Conservation (phyloP, 768 basidiomycete species). For the Leccinum subgranulosum region DNA sequence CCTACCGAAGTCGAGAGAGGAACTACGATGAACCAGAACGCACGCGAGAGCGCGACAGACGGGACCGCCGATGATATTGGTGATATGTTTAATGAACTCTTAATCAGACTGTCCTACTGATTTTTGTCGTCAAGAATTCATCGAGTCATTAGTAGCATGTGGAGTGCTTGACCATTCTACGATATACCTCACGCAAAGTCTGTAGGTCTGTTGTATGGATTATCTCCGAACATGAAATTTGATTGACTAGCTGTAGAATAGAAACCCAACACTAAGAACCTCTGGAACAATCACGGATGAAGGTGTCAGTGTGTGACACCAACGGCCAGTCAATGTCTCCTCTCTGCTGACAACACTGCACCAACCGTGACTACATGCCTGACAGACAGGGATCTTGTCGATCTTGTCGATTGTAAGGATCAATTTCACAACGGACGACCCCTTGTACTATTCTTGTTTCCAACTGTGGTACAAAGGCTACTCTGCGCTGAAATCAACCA, state of each 20-base stretch:
- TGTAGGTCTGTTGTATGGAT: background rate
- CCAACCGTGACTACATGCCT: background rate
- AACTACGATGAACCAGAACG: conserved; percentile 10
- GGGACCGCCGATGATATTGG: conserved; percentile 8
- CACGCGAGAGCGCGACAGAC: conserved; percentile 18
- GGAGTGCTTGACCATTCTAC: background rate
- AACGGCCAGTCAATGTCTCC: background rate
- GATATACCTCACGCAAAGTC: background rate
- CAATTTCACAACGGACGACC: background rate
- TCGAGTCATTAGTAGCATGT: background rate
- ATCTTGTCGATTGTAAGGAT: background rate
- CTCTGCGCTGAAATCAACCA: background rate
- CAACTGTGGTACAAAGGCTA: background rate
- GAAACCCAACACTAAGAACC: background rate
- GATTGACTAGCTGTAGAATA: background rate
- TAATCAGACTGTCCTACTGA: background rate
- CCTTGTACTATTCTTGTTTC: background rate
- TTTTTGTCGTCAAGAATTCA: background rate
- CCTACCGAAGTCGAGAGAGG: conserved; percentile 28
- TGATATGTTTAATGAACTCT: background rate
- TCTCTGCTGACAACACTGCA: background rate
- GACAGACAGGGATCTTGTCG: background rate
- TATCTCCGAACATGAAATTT: background rate
- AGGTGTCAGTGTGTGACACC: background rate
- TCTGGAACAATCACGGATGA: background rate